Evolutionary conservation across 805 yeast genomes (phyloP).

Genomic region (Geotrichum ghanense): DNA sequence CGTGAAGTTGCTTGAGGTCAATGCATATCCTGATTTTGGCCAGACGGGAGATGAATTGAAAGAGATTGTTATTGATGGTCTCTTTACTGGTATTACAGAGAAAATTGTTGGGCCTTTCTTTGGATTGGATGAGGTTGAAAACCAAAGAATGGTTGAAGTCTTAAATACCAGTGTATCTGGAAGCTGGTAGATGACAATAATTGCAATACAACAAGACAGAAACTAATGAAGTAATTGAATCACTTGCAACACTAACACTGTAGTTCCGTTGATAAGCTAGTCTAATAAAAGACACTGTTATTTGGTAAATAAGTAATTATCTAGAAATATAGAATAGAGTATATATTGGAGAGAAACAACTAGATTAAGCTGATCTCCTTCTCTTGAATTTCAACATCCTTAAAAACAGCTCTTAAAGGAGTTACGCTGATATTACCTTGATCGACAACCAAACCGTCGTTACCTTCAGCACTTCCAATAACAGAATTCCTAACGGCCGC

Average conservation of each 20-base stretch:
- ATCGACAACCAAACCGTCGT: conserved; percentile 62
- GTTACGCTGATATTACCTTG: conserved; percentile 56
- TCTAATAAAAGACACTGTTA: too few relatives aligned
- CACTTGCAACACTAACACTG: too few relatives aligned
- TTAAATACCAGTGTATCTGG: background rate
- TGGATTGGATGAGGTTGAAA: background rate
- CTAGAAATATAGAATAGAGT: too few relatives aligned
- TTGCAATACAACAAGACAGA: too few relatives aligned
- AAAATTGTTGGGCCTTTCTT: conserved; percentile 39
- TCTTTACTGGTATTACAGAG: conserved; percentile 48
- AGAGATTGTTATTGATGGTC: conserved; percentile 51
- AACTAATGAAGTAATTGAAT: too few relatives aligned
- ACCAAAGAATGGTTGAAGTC: background rate
- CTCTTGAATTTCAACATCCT: conserved; percentile 34
- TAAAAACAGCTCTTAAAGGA: conserved; percentile 62
- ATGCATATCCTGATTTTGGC: conserved; percentile 92
- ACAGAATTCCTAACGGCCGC: conserved; percentile 48
- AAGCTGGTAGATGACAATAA: background rate
- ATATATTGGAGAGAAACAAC: background rate
- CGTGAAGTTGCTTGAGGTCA: conserved; percentile 69
- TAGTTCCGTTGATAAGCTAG: too few relatives aligned
- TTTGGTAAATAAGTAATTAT: too few relatives aligned
- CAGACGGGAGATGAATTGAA: conserved; percentile 82
- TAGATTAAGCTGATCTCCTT: conserved; percentile 46
- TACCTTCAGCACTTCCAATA: conserved; percentile 31